phyloP scores from a whole-genome alignment of 495 filamentous ascomycete species.

The Chaetomidium leptoderma region DNA sequence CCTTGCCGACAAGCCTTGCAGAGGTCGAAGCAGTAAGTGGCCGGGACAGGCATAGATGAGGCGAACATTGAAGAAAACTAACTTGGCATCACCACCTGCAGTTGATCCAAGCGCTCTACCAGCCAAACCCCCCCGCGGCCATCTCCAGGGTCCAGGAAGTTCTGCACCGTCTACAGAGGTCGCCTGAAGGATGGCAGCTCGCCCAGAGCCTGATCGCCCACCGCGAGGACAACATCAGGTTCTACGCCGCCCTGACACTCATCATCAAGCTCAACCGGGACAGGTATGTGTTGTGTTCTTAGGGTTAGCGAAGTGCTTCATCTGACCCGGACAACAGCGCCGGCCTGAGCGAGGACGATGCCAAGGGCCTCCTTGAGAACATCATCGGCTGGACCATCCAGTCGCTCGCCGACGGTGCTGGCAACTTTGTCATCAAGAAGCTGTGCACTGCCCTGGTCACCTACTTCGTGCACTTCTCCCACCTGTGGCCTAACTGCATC shows the following conservation, averaged over 20 bases:
- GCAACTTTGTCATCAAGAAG: slow-evolving; percentile 69
- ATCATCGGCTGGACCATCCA: slow-evolving; percentile 65
- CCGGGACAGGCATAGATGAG: background rate
- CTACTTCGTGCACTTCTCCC: slow-evolving; percentile 68
- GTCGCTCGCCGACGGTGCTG: slow-evolving; percentile 54
- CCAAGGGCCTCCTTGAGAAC: slow-evolving; percentile 59
- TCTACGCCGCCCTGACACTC: slow-evolving; percentile 92
- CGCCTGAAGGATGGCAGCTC: slow-evolving; percentile 77
- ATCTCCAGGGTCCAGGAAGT: slow-evolving; percentile 67
- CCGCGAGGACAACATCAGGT: slow-evolving; percentile 67
- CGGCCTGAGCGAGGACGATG: slow-evolving; percentile 57
- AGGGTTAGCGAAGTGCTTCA: background rate
- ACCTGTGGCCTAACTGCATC: slow-evolving; percentile 64
- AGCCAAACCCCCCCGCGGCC: slow-evolving; percentile 56
- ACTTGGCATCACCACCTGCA: slow-evolving; percentile 25
- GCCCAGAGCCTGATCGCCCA: slow-evolving; percentile 66
- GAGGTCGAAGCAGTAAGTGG: slow-evolving; percentile 42
- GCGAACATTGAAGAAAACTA: background rate
- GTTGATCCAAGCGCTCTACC: slow-evolving; percentile 66
- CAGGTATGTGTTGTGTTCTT: slow-evolving; percentile 50
- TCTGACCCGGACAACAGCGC: slow-evolving; percentile 40
- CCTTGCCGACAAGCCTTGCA: slow-evolving; percentile 36
- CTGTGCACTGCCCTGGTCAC: slow-evolving; percentile 76
- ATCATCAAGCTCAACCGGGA: slow-evolving; percentile 87
- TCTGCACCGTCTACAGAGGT: slow-evolving; percentile 72